Evolutionary conservation across 495 filamentous ascomycete species (phyloP).

Genomic region (Hypoxylon subgilvum): DNA sequence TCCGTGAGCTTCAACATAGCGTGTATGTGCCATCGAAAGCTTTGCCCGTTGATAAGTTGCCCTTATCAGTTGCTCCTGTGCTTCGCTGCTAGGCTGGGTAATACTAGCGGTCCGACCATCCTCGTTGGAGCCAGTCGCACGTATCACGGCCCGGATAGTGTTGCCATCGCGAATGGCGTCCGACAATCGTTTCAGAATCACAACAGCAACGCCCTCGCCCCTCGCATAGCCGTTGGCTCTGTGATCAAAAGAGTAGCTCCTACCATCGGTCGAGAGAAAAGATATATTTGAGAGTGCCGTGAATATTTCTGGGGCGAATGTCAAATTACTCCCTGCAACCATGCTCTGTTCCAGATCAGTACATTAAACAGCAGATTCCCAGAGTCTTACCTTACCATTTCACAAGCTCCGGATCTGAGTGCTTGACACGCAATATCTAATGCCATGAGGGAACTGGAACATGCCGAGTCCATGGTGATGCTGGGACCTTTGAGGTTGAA

Average conservation of each 20-base stretch:
- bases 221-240: constrained; percentile 63
- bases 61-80: constrained; percentile 55
- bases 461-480: constrained; percentile 77
- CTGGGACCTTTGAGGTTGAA: constrained; percentile 53
- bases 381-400: constrained; percentile 20
- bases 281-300: constrained; percentile 13
- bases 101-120: constrained; percentile 55
- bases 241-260: constrained; percentile 60
- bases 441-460: constrained; percentile 64
- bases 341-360: constrained; percentile 38
- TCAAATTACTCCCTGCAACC: constrained; percentile 54
- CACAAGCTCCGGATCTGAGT: constrained; percentile 53
- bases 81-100: constrained; percentile 51
- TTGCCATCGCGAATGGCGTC: constrained; percentile 53
- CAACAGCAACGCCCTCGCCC: constrained; percentile 59
- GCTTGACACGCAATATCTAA: constrained; percentile 72
- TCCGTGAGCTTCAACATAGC: constrained; percentile 52
- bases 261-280: constrained; percentile 42
- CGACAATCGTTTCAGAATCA: constrained; percentile 58
- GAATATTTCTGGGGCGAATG: constrained; percentile 47
- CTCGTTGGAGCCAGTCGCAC: constrained; percentile 54
- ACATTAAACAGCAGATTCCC: background rate
- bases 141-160: constrained; percentile 62
- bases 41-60: constrained; percentile 50
- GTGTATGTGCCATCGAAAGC: constrained; percentile 47